Evolutionary conservation across 805 yeast species (phyloP), one percentile per base, ranked within the genome.

Genomic region (Yamadazyma paraphyllophila): DNA sequence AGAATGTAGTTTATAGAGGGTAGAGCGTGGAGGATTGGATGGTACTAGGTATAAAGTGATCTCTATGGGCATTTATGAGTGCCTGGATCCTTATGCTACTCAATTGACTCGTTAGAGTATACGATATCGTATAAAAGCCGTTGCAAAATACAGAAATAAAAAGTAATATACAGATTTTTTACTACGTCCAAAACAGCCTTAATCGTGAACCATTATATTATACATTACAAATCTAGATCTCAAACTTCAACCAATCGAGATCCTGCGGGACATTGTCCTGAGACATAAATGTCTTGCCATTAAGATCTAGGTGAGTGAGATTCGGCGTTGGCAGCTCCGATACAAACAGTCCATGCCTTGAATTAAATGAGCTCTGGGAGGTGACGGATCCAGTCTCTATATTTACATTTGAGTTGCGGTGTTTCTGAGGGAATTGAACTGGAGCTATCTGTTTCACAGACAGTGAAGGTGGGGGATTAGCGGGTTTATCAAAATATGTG

Each of bases 231-330:
- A 37, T 10, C 39, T 50, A 56, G 9, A 57, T 55, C 27, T 59
- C 63, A 49, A 59, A 59, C 46, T 59, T 59, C 34, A 59, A 51
- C 63, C 63, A 59, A 46, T 58, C 62, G 27, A 59, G 52, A 46
- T 59, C 63, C 46, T 56, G 54, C 32, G 51, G 47, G 31, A 53
- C n/a, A n/a, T 44, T 41, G 31, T 33, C 45, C 39, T 45, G 50
- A 14, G 35, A 41, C 15, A 51, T 43, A 33, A 45, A 50, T 9
- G 41, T 43, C 26, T 39, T 39, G 15, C 26, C 17, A 14, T 27
- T 39, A 32, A 20, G 44, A 43, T 36, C 45, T 12, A 41, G 39
- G 36, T 20, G 34, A 13, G 25, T 20, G 40, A 17, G 36, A 14
- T 30, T 45, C 30, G 40, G 29, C 10, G 29, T 33, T 6, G 48